Base-by-base conservation (phyloP, 2,329 filamentous ascomycete genomes). In the Dactylellina cionopaga region DNA sequence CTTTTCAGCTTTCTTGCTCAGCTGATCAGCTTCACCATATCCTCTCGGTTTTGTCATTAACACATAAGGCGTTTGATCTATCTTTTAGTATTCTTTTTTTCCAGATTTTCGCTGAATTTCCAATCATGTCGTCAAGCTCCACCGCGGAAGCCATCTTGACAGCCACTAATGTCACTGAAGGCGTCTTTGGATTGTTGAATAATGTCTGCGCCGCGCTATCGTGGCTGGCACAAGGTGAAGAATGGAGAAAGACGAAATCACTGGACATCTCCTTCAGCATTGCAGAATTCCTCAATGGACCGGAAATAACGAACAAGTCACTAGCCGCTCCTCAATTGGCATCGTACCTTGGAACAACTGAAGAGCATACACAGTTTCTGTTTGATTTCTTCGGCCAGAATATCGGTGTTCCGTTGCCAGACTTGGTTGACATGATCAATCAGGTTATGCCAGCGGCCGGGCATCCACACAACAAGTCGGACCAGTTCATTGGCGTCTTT, bases 301-400 rank as follows among this genome's bases (percentile, higher is more conserved):
- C 63, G 5, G 62, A 66, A 22, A 66, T 66, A 33, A 31, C 15
- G 41, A 66, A 66, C 41, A 56, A 49, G 13, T 29, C 62, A n/a
- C 43, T 66, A 5, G 39, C 62, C 11, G 62, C 62, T 25, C 62
- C 62, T 43, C 62, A 56, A 27, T 51, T 66, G n/a, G 49, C 62
- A 5, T 13, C 41, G 2, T 66, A 56, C 43, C 62, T 66, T 5
- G 62, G 62, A 39, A 66, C 62, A 13, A 56, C 62, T 7, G 41
- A 49, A 27, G 62, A 66, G n/a, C 62, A 51, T 10, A 58, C 51
- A 4, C 62, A 66, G 15, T 66, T 56, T 54, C 13, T 66, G 4
- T 66, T 66, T 19, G 62, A 66, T 19, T 66, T 66, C 49, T 58
- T 56, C 10, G 41, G 39, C n/a, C 31, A 66, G 31, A 56, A 56